Evolutionary conservation across 2,329 filamentous ascomycete species (phyloP).

Genomic region (Zalaria obscura): DNA sequence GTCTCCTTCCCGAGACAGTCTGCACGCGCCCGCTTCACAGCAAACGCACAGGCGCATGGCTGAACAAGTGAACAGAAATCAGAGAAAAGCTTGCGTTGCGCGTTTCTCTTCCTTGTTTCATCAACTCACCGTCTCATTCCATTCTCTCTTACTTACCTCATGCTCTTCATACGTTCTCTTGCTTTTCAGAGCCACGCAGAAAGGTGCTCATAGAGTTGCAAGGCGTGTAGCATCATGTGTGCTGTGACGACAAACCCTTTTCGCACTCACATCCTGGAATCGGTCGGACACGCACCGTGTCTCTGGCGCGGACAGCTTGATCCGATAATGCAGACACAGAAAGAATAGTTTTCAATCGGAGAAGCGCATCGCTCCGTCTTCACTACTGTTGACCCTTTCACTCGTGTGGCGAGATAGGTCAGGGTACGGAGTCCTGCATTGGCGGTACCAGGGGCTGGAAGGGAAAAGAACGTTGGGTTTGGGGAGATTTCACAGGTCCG

Average conservation of each 20-base stretch:
- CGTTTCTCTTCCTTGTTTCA: neutral
- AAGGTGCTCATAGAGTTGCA: neutral
- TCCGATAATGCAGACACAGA: constrained; percentile 3
- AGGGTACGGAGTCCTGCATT: neutral
- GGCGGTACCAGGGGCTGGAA: too few species aligned
- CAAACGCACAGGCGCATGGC: constrained; percentile 3
- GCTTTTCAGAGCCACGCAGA: neutral
- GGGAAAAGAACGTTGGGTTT: neutral
- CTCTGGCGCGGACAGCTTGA: neutral
- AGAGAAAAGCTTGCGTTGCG: constrained; percentile 2
- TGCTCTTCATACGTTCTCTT: neutral
- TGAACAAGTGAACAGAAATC: constrained; percentile 10
- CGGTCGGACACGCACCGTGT: neutral
- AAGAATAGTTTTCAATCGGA: constrained; percentile 25
- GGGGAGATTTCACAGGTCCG: constrained; percentile 5
- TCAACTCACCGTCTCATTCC: neutral
- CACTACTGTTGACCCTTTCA: neutral
- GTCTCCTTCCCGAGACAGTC: neutral
- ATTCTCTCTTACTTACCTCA: neutral
- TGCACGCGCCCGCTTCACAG: neutral
- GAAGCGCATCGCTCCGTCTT: constrained; percentile 17
- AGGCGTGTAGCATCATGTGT: neutral
- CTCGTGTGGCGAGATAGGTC: neutral
- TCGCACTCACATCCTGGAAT: neutral
- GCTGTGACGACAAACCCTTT: neutral